These are phyloP conservation scores for Penicillium crystallinum DNA, from an alignment of 495 filamentous ascomycete species.

Conservation along the genomic window DNA sequence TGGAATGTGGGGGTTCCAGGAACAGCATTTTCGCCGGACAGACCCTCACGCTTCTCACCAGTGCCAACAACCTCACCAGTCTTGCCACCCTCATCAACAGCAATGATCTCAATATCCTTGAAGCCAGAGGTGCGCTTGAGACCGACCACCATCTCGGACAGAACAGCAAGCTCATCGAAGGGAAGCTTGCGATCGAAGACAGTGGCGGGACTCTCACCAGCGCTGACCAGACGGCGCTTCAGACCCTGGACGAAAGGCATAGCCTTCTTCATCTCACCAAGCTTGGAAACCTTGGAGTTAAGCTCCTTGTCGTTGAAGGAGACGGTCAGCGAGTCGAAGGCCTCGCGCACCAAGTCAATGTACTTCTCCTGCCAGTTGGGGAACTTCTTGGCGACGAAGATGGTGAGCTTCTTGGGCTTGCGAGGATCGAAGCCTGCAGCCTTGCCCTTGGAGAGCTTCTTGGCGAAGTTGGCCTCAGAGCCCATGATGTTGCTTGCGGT, in stretches of 20 bases:
- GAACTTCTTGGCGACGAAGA: conserved; percentile 72
- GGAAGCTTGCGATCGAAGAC: conserved; percentile 78
- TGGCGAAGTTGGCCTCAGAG: conserved; percentile 78
- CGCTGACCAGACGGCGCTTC: conserved; percentile 68
- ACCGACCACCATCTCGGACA: conserved; percentile 53
- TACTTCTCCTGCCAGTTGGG: conserved; percentile 90
- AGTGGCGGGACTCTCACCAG: conserved; percentile 47
- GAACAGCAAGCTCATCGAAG: conserved; percentile 76
- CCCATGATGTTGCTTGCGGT: conserved; percentile 77
- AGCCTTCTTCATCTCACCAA: conserved; percentile 90
- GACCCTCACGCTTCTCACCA: conserved; percentile 52
- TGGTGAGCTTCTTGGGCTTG: conserved; percentile 84
- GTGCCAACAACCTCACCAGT: conserved; percentile 50
- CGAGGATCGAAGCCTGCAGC: conserved; percentile 73
- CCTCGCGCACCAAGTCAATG: conserved; percentile 70
- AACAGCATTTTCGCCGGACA: conserved; percentile 61
- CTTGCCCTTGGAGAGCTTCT: conserved; percentile 84
- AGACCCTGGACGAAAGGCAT: conserved; percentile 93
- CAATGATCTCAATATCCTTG: conserved; percentile 57
- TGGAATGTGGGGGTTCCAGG: conserved; percentile 75
- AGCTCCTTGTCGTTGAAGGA: conserved; percentile 73
- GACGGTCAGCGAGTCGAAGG: conserved; percentile 52
- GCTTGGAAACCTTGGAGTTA: conserved; percentile 66
- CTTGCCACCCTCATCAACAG: conserved; percentile 66
- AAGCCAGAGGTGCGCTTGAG: conserved; percentile 62